Evolutionary conservation across 768 basidiomycete genomes (phyloP), one percentile per base, ranked within the genome.

Genomic region (Hygrocybe punicea): DNA sequence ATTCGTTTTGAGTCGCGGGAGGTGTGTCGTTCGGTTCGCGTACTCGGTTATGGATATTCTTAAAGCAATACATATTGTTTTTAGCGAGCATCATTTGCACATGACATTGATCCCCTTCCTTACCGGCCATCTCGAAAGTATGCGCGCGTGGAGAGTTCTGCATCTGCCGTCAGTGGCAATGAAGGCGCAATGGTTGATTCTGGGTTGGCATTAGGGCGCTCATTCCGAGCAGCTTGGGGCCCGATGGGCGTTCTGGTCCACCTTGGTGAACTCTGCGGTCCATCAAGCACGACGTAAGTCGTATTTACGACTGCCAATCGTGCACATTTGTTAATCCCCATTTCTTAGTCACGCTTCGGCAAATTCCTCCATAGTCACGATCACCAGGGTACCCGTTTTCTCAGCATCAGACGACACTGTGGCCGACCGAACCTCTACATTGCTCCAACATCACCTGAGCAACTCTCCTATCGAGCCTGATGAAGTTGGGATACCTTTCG

Each of bases 151-250:
- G 84, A 85, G 37, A 80, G 76, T 53, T 79, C 84, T 1, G 81
- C 84, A 9, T 92, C 92, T 10, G 75, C 82, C 14, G 83, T 83
- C 1, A 76, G 74, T 34, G 86, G 83, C 4, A 75, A 77, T 44
- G 93, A 96, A 69, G 81, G 79, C 3, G 76, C 80, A 25, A 73
- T 84, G 44, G 75, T 84, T 10, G 96, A 99, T 70, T 89, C 91
- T 14, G 95, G 93, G 0, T 75, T 98, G 35, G 81, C 89, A 1
- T 74, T 94, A 55, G 94, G 94, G 11, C 82, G 93, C 16, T 91
- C 90, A 11, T 97, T 93, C 70, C 81, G 93, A 56, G 91, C 89
- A 2, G 86, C 91, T 4, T 98, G 94, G 93, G 92, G 95, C 17
- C 87, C 90, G 1, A 80, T 82, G 36, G 93, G 93, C 1, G 78